These are phyloP conservation scores for Chaetomium fimeti DNA, from an alignment of 495 filamentous ascomycete species.

Conservation along the genomic window DNA sequence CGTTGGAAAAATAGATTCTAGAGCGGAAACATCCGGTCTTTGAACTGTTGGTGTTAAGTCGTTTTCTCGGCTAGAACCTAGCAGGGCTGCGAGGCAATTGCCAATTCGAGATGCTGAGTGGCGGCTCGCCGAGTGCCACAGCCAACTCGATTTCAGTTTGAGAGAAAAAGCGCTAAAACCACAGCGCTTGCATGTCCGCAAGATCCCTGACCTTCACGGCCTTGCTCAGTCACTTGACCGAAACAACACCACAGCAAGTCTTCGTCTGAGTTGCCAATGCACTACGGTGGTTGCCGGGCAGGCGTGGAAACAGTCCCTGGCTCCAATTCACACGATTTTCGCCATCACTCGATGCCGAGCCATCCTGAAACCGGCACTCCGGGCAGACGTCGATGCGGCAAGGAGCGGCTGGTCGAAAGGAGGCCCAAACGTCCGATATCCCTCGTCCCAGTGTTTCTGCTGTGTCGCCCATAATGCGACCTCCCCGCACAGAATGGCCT, in stretches of 20 bases:
- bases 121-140: not conserved
- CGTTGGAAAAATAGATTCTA: slow-evolving; percentile 21
- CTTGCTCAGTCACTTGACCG: not conserved
- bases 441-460: not conserved
- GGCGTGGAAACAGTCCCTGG: not conserved
- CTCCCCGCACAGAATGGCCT: slow-evolving; percentile 8
- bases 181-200: slow-evolving; percentile 17
- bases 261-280: not conserved
- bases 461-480: not conserved
- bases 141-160: not conserved
- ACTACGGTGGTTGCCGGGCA: not conserved
- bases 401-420: not conserved
- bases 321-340: not conserved
- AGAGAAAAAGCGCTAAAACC: slow-evolving; percentile 11
- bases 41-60: slow-evolving; percentile 6
- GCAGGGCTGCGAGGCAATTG: not conserved
- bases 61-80: slow-evolving; percentile 17
- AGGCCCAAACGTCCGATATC: slow-evolving; percentile 10
- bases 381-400: not conserved
- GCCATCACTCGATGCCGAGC: slow-evolving; percentile 13
- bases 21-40: not conserved
- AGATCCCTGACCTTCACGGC: not conserved
- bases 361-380: slow-evolving; percentile 11
- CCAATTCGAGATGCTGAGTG: slow-evolving; percentile 23
- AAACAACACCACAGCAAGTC: not conserved